Conservation (phyloP, 345 rosid species). For the Citrus mangshanensis region DNA sequence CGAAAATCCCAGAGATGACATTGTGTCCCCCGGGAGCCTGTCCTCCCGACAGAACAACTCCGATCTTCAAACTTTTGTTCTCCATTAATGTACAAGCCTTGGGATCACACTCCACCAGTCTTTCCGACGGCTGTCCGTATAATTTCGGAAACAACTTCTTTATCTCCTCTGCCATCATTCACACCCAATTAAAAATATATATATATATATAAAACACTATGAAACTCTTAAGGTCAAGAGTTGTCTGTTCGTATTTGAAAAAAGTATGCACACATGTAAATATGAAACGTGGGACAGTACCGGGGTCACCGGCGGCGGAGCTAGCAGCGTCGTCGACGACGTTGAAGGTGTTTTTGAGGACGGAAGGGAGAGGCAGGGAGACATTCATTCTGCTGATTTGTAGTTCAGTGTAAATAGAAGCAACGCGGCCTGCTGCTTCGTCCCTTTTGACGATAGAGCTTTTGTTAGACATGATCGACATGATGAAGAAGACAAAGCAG, state of each 20-base stretch:
- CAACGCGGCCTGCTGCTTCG: slow-evolving; percentile 20
- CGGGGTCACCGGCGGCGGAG: slow-evolving; percentile 42
- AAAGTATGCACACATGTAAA: too few species aligned
- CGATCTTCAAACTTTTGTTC: slow-evolving; percentile 31
- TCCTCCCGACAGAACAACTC: slow-evolving; percentile 43
- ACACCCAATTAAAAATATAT: neutral
- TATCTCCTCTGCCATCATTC: slow-evolving; percentile 28
- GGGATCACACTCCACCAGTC: slow-evolving; percentile 18
- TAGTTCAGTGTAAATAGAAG: slow-evolving; percentile 40
- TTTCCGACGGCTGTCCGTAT: slow-evolving; percentile 36
- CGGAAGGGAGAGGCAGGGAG: slow-evolving; percentile 39
- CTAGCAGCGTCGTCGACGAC: slow-evolving; percentile 39
- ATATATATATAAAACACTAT: too few species aligned
- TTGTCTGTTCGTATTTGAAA: too few species aligned
- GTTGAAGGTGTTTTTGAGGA: slow-evolving; percentile 32
- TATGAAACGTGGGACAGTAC: slow-evolving; percentile 7
- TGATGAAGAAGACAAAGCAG: neutral
- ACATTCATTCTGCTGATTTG: slow-evolving; percentile 32
- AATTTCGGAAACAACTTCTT: slow-evolving; percentile 37
- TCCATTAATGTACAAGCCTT: slow-evolving; percentile 1
- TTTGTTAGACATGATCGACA: neutral
- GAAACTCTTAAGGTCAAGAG: neutral
- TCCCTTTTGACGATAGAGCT: neutral
- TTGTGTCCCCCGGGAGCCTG: slow-evolving; percentile 50
- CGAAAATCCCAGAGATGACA: slow-evolving; percentile 46